These are phyloP conservation scores for Penicillium rolfsii DNA, from an alignment of 2,329 filamentous ascomycete genomes.

Conservation along the genomic window DNA sequence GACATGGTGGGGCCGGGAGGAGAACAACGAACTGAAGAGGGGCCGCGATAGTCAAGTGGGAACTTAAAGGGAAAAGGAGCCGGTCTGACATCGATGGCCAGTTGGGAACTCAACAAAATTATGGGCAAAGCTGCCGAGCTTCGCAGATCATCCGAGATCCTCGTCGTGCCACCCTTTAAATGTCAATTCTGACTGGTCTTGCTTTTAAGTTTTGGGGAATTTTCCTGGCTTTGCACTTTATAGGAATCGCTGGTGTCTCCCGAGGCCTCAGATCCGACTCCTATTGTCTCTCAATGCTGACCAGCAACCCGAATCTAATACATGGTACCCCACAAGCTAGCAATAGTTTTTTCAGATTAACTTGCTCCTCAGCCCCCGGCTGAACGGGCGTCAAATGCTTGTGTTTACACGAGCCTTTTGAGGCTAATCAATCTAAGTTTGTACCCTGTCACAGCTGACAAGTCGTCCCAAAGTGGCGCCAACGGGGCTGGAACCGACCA, in stretches of 20 bases:
- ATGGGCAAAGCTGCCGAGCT: slow-evolving; percentile 18
- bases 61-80: not conserved
- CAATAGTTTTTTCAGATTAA: no score
- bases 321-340: not conserved
- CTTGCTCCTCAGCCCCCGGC: not conserved
- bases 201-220: not conserved
- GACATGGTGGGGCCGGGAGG: slow-evolving; percentile 17
- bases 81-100: not conserved
- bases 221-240: not conserved
- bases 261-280: not conserved
- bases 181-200: not conserved
- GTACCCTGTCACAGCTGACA: not conserved
- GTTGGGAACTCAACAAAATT: slow-evolving; percentile 6
- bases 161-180: not conserved
- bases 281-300: not conserved
- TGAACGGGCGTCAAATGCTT: not conserved
- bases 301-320: slow-evolving; percentile 5
- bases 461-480: not conserved
- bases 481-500: not conserved
- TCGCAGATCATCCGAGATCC: slow-evolving; percentile 21
- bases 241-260: not conserved
- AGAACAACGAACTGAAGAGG: not conserved
- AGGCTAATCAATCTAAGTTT: not conserved
- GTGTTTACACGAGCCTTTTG: slow-evolving; percentile 2
- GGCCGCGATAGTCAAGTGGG: not conserved